Base-by-base conservation (phyloP, 1,284 basidiomycete species). In the Phellinidium pouzarii region DNA sequence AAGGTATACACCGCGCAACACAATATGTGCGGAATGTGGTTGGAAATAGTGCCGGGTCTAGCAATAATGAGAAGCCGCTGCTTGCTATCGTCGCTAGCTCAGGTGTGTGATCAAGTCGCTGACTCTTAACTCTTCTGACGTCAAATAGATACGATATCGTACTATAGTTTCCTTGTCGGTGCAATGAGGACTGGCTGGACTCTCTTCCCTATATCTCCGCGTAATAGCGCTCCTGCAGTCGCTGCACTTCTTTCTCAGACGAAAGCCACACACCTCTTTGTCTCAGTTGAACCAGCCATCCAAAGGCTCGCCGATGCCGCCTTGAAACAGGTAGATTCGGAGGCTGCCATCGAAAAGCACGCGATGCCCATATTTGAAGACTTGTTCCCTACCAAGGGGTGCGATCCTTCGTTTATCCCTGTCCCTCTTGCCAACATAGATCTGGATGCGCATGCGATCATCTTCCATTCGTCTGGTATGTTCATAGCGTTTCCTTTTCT, bases 1-100 rank as follows among this genome's bases (percentile, higher is more conserved):
- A 50, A 8, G 64, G 58, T 4, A 58, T 61, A 20, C 52, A 60
- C 29, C 57, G 48, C 7, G 64, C 59, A 9, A 63, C 61, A 2
- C 53, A 41, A 4, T 48, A 41, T 9, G 27, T 48, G 4, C 36
- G 27, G 6, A 17, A 48, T 31, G 5, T 12, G n/a, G 27, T 29
- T 22, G 44, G 44, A 27, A 12, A 22, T 6, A 22, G 37, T 36
- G 31, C 44, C 7, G 23, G 40, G 31, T 20, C 42, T 2, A n/a
- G 14, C 26, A 19, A 25, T 42, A 41, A 34, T 14, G 36, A 17
- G 12, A 23, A 11, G 12, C 48, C 20, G 8, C 45, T 48, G 11
- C 19, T 51, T n/a, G 40, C 34, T 8, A 25, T 51, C 17, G 22
- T 51, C 22, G 50, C 50, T 12, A 11, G 26, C 27, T 36, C 22